Conservation (phyloP, 768 basidiomycete species). For the Cantharellus anzutake region DNA sequence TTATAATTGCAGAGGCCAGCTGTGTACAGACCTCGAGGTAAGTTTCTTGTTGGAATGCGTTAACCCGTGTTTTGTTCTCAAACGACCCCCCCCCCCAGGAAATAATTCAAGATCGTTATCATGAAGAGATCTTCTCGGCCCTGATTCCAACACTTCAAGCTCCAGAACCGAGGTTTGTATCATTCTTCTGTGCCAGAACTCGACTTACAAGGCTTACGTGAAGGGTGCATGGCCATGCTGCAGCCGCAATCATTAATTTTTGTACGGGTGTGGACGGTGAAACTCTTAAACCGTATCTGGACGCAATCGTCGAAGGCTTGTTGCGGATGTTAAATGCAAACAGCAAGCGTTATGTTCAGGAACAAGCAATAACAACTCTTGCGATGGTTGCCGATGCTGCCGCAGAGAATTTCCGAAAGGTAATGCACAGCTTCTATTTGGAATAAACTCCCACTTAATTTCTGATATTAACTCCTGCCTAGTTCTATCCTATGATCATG, state of each 20-base stretch:
- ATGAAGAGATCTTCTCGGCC: constrained; percentile 46
- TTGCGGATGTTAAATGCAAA: constrained; percentile 31
- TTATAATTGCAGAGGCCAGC: constrained; percentile 41
- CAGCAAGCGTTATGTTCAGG: constrained; percentile 55
- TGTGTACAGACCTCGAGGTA: constrained; percentile 80
- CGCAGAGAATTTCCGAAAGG: constrained; percentile 58
- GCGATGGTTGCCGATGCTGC: constrained; percentile 83
- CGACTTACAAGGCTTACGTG: constrained; percentile 1
- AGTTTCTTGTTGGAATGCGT: constrained; percentile 6
- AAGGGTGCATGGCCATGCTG: constrained; percentile 75
- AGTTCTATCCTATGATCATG: constrained; percentile 70
- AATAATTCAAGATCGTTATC: constrained; percentile 52
- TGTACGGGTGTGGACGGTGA: constrained; percentile 69
- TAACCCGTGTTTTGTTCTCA: not conserved
- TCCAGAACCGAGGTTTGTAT: constrained; percentile 43
- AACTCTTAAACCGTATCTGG: constrained; percentile 57
- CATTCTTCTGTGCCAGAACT: not conserved
- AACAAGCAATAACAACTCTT: constrained; percentile 72
- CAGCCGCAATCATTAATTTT: constrained; percentile 78
- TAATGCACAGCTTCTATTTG: constrained; percentile 13
- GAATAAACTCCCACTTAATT: not conserved
- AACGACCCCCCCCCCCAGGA: constrained; percentile 25
- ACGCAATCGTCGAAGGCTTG: constrained; percentile 56
- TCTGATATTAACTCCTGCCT: not conserved
- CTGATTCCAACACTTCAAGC: constrained; percentile 59